phyloP scores from a whole-genome alignment of 148 eudicot genomes.

The Vaccinium darrowii region DNA sequence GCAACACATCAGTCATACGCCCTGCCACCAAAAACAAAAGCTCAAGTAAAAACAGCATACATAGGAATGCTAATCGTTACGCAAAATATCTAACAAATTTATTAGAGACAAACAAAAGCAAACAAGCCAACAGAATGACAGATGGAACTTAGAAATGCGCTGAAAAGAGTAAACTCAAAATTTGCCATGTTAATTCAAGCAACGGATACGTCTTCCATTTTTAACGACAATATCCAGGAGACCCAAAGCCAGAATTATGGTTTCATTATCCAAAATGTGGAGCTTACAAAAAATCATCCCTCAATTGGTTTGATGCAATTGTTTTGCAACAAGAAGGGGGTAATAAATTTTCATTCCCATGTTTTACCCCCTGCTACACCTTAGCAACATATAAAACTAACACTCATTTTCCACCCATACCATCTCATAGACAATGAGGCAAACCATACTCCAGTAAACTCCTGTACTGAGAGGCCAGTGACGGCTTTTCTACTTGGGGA shows the following conservation, averaged over 20 bases:
- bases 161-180: not conserved
- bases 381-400: no score
- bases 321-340: not conserved
- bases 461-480: no score
- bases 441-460: no score
- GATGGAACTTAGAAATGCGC: not conserved
- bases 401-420: no score
- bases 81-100: not conserved
- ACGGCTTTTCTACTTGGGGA: no score
- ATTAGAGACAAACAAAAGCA: not conserved
- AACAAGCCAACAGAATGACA: constrained; percentile 2
- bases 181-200: not conserved
- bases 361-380: no score
- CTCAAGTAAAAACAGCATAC: not conserved
- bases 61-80: not conserved
- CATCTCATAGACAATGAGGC: no score
- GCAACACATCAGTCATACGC: constrained; percentile 80
- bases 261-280: not conserved
- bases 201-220: not conserved
- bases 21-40: constrained; percentile 37
- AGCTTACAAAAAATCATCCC: not conserved
- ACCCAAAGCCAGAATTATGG: not conserved
- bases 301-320: not conserved
- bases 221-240: not conserved
- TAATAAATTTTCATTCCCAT: not conserved